Evolutionary conservation across 202 grass and related monocot genomes (phyloP).

Genomic region (Schoenoplectus triqueter): DNA sequence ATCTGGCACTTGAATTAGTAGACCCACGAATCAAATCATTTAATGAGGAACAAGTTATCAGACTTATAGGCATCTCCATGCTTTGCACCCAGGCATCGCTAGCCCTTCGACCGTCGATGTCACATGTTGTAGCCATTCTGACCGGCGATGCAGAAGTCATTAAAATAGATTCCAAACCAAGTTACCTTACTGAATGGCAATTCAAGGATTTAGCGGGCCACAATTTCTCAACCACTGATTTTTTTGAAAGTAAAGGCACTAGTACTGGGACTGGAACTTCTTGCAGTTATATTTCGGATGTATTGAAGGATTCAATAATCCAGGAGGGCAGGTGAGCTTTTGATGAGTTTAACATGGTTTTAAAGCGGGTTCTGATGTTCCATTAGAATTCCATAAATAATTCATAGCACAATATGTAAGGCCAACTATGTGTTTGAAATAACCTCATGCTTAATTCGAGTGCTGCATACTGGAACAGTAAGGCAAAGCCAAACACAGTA

Average conservation of each 20-base stretch:
- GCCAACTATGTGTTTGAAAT: not conserved
- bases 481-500: not conserved
- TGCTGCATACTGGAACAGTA: not conserved
- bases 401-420: not conserved
- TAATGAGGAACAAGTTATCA: conserved; percentile 50
- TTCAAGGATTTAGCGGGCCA: conserved; percentile 55
- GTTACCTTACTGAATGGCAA: conserved; percentile 86
- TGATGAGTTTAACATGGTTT: not conserved
- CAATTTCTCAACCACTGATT: conserved; percentile 37
- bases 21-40: conserved; percentile 55
- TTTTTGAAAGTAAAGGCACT: conserved; percentile 30
- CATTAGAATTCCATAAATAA: not conserved
- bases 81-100: conserved; percentile 83
- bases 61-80: conserved; percentile 62
- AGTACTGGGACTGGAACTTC: not conserved
- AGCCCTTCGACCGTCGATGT: conserved; percentile 69
- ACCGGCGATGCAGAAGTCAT: conserved; percentile 48
- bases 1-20: conserved; percentile 51
- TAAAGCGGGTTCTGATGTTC: not conserved
- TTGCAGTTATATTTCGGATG: conserved; percentile 20
- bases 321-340: conserved; percentile 13
- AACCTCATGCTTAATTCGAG: not conserved
- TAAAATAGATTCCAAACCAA: conserved; percentile 57
- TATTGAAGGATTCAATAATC: conserved; percentile 22
- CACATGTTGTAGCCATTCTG: conserved; percentile 75